Base-by-base conservation (phyloP, 371 early-diverging fungal genomes). In the Nosema muscidifuracis region DNA sequence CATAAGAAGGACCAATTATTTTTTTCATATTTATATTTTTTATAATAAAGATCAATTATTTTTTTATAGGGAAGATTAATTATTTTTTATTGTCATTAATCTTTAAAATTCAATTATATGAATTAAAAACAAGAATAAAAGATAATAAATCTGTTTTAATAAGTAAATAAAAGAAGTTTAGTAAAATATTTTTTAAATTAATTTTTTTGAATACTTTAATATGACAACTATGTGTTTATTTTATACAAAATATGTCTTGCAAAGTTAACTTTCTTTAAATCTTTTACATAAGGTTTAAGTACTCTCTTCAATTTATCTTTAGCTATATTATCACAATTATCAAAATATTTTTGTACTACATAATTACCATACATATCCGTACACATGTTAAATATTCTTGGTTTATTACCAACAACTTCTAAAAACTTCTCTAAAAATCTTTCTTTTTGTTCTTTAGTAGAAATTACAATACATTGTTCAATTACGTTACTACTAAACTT, bases 401-500 rank as follows among this genome's bases (percentile, higher is more conserved):
- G 90, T 44, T 87, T 87, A 0, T 88, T 87, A 7, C 60, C 64
- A 10, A 36, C 51, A 38, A 42, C 31, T 55, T 66, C 60, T 28
- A 65, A 38, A 50, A 78, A 78, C 31, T 73, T 60, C 16, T 38
- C 30, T n/a, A 78, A 36, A 67, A 78, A 78, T 33, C 30, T 38
- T 18, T 61, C 43, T 30, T 71, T 58, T 44, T 75, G 73, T 1
- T 43, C 51, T 10, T 62, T 57, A 33, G 34, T 64, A 12, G 67
- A 66, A 18, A 62, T 66, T 16, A 56, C 44, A 10, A 83, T 75
- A 53, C 81, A 81, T 67, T 81, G 81, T 73, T 95, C 95, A 26
- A 94, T 90, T 9, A 97, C 99, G 78, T 99, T 99, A 66, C 90
- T 90, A 2, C 97, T 97, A 89, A 97, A 99, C 85, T 99, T 99